Evolutionary conservation across 2,329 filamentous ascomycete genomes (phyloP), one percentile per base, ranked within the genome.

Genomic region (Cordyceps farinosa): DNA sequence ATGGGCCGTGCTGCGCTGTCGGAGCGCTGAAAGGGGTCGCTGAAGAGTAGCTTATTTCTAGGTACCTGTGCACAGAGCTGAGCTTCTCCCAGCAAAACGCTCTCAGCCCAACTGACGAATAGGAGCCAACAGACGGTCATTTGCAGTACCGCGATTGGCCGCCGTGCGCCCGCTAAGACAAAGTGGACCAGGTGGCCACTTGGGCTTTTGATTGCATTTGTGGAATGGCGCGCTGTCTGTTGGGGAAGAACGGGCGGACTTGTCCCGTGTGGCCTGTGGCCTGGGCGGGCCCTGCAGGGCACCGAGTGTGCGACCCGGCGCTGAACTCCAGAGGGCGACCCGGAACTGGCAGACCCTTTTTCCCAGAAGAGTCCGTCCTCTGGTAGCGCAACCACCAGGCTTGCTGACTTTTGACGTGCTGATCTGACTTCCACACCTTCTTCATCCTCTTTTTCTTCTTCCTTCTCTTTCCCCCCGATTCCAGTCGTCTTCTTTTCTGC

Each of bases 261-360:
- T 22, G 22, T 22, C 6, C n/a, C 44, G n/a, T 50, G 44, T 30
- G n/a, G 32, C 17, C 22, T 22, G 32, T 38, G 42, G 29, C 13
- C 44, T 47, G 36, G 29, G 47, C 34, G 48, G 27, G 29, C 57
- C 38, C 44, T 48, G 17, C 47, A 52, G 40, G 48, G 36, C 38
- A 52, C n/a, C 38, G 17, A 38, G n/a, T 45, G 38, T 48, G 58
- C 58, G 51, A 42, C n/a, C 56, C n/a, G 48, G 52, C 11, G 34
- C 56, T 22, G 27, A 22, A 22, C 36, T 29, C 11, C 13, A 13
- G 13, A 36, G n/a, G 10, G 36, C 55, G 38, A 69, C 45, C 45
- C 61, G 61, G 61, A 50, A 62, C 34, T 44, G 27, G 15, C 53
- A 57, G 61, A 57, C 52, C 61, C 52, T 62, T 62, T 38, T 56